Evolutionary conservation across 2,329 filamentous ascomycete species (phyloP), one percentile per base, ranked within the genome.

Genomic region (Pseudogymnoascus sp.): DNA sequence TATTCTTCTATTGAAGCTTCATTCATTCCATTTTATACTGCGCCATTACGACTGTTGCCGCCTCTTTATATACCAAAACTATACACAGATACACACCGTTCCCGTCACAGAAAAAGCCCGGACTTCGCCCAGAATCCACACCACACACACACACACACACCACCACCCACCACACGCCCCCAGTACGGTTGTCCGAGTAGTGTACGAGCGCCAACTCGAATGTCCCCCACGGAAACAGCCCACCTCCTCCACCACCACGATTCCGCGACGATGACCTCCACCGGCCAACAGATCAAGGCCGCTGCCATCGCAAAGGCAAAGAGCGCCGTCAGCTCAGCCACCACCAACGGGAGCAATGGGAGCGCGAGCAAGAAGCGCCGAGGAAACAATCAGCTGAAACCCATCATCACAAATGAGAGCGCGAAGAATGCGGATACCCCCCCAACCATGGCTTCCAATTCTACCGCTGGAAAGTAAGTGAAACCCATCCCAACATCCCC

Each of bases 231-330:
- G 40, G 40, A 44, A 44, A 44, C 40, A 44, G 40, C 40, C 40
- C 40, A 44, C 40, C 40, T 44, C 40, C 40, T 44, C 40, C 40
- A 44, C 31, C 31, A 26, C 59, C 59, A 61, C 26, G 38, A 61
- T 26, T 14, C 37, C 61, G 14, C 61, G 62, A 69, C 40, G 64
- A 73, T 73, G 71, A 73, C 71, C 66, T 70, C 71, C 19, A 68
- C 70, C 21, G 61, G 61, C 19, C 35, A 62, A 33, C 68, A 71
- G 21, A 71, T 74, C 67, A 73, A 72, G 59, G 68, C 71, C 53
- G 71, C 71, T 53, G 81, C 81, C 70, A 83, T 84, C 77, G 80
- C 82, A 74, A 85, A 85, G 75, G 82, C 82, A 62, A 85, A 85
- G 74, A 78, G 81, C 71, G 80, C 81, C 66, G 80, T 81, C 64